A percentile compares a stretch with the other conserved stretches of the same genome.
These are phyloP conservation scores for Phaeophleospora eucalypticola DNA, from an alignment of 2,329 filamentous ascomycete genomes.

Conservation along the genomic window DNA sequence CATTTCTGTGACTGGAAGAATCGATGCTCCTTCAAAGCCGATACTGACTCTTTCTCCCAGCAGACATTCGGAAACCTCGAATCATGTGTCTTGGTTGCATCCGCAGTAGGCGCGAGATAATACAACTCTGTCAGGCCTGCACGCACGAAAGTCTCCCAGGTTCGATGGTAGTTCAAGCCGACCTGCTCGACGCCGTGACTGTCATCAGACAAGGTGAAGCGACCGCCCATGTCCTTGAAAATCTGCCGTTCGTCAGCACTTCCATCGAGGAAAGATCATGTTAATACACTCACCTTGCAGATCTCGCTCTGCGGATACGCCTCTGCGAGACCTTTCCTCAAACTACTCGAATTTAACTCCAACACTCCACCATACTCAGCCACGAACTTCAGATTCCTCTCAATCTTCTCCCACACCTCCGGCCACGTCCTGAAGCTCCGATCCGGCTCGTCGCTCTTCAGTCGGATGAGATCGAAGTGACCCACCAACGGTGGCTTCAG, in stretches of 20 bases:
- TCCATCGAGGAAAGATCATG: background rate
- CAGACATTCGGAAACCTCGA: constrained; percentile 31
- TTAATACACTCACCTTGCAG: constrained; percentile 58
- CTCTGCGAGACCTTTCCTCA: constrained; percentile 86
- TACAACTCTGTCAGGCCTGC: constrained; percentile 60
- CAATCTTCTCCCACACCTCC: constrained; percentile 68
- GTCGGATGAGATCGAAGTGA: constrained; percentile 86
- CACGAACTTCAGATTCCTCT: constrained; percentile 70
- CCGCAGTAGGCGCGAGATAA: constrained; percentile 33
- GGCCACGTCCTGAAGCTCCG: constrained; percentile 42
- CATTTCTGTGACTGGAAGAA: constrained; percentile 18
- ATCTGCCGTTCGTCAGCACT: constrained; percentile 47
- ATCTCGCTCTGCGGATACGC: constrained; percentile 81
- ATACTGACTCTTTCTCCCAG: constrained; percentile 20
- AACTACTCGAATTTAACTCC: constrained; percentile 81
- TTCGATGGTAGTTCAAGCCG: constrained; percentile 68
- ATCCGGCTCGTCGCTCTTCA: constrained; percentile 68
- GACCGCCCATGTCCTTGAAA: constrained; percentile 68
- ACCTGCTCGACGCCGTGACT: constrained; percentile 86
- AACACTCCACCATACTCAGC: constrained; percentile 73
- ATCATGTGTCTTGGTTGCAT: constrained; percentile 25
- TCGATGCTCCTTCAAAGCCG: constrained; percentile 19
- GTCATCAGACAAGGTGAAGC: constrained; percentile 90
- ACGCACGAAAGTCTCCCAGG: constrained; percentile 46
- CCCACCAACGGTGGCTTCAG: constrained; percentile 76